Base-by-base conservation (phyloP, 164 flowering plant species). In the Tinospora cordifolia region DNA sequence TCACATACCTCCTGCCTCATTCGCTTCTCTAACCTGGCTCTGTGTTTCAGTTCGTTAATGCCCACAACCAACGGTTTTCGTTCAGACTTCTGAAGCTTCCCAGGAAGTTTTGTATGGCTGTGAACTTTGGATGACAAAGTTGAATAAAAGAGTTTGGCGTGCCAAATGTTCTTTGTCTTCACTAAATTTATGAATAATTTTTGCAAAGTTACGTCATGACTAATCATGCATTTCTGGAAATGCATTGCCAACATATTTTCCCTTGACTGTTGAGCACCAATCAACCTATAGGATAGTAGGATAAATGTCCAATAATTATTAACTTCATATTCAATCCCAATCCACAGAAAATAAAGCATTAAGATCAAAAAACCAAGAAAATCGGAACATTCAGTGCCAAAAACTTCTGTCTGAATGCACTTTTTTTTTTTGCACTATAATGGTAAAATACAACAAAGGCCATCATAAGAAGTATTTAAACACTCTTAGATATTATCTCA, bases 21-120 rank as follows among this genome's bases (percentile, higher is more conserved):
- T 65, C 73, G 58, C 67, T 65, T 84, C 65, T 73, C 83, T 71
- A 67, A 38, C 74, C 88, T 85, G 8, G 83, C 87, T 73, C 69
- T 78, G 27, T 84, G 87, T 75, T 87, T 87, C 51, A 87, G 83
- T 65, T 83, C 86, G 75, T 80, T 84, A 15, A 87, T 49, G 66
- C 72, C 68, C 4, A 71, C 79, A 22, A 84, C 83, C 82, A 76
- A 74, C 38, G 89, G 89, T 77, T 87, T 88, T 68, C 83, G 70
- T 77, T 87, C 88, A 11, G 74, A 66, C 72, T 80, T 87, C 39
- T 67, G 76, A 41, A 65, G 83, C 73, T 80, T 83, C 70, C 71
- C 79, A 11, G 85, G 88, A 11, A 83, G 77, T 75, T 80, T 84
- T 8, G 67, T 12, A 54, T 30, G 57, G 13, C 60, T 65, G 38